Evolutionary conservation across 1,139 yeast genomes (phyloP).

Genomic region (Spathaspora jeffriesii): DNA sequence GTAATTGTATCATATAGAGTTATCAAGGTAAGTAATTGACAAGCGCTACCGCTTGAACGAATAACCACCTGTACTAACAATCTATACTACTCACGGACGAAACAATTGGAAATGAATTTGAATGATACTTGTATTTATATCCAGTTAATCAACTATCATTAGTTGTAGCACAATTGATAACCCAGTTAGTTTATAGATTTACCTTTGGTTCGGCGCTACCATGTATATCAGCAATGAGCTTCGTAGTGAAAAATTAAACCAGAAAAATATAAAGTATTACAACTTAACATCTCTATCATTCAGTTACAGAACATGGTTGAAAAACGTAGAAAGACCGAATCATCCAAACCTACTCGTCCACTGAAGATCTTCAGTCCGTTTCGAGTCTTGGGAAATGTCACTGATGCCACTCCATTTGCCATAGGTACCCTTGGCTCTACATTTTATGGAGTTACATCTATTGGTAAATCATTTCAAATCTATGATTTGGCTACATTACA

Average conservation of each 20-base stretch:
- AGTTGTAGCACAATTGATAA: too few species aligned
- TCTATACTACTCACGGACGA: too few species aligned
- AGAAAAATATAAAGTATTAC: constrained; percentile 5
- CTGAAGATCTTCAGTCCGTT: constrained; percentile 48
- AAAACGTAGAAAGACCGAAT: constrained; percentile 29
- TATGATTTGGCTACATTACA: constrained; percentile 91
- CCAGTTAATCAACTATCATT: too few species aligned
- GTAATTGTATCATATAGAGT: too few species aligned
- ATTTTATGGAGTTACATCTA: constrained; percentile 85
- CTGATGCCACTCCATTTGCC: constrained; percentile 83
- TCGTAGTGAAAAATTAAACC: constrained; percentile 4
- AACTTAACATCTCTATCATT: background rate
- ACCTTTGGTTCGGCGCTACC: background rate
- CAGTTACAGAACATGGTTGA: constrained; percentile 14
- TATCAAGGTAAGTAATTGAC: too few species aligned
- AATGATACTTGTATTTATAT: too few species aligned
- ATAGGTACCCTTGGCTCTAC: constrained; percentile 88
- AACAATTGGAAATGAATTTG: too few species aligned
- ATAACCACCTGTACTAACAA: too few species aligned
- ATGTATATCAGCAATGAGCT: constrained; percentile 1
- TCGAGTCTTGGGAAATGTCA: constrained; percentile 62
- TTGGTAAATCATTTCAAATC: constrained; percentile 88
- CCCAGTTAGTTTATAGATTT: too few species aligned
- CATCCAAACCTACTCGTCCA: constrained; percentile 12
- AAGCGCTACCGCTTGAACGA: too few species aligned